Percentiles rank a stretch among this genome's conserved stretches.
phyloP scores from a whole-genome alignment of 805 yeast species.

The Maudiozyma barnettii region DNA sequence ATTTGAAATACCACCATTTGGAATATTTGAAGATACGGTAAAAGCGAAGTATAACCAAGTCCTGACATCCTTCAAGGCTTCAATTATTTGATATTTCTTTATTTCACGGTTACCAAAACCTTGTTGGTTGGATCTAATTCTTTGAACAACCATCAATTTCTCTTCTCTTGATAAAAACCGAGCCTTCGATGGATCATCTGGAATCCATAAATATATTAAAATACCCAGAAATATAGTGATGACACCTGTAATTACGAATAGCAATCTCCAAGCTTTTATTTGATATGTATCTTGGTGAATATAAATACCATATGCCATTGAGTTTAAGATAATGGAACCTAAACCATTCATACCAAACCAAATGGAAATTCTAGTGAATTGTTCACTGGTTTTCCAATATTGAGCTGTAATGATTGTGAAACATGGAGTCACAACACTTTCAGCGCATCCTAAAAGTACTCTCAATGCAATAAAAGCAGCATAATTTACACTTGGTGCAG shows the following conservation, averaged over 20 bases:
- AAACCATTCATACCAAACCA: conserved; percentile 40
- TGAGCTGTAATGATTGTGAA: conserved; percentile 47
- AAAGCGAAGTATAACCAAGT: conserved; percentile 39
- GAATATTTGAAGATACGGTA: conserved; percentile 35
- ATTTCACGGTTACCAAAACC: conserved; percentile 50
- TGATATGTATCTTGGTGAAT: conserved; percentile 31
- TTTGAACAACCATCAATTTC: conserved; percentile 38
- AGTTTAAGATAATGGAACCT: conserved; percentile 41
- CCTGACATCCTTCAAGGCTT: conserved; percentile 41
- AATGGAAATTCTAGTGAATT: conserved; percentile 34
- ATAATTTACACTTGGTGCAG: conserved; percentile 36
- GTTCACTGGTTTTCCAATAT: conserved; percentile 45
- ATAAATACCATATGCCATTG: conserved; percentile 47
- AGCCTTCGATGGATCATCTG: conserved; percentile 45
- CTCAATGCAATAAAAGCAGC: conserved; percentile 41
- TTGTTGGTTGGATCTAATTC: conserved; percentile 45
- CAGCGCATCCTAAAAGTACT: conserved; percentile 42
- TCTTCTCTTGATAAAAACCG: conserved; percentile 37
- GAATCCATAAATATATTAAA: conserved; percentile 40
- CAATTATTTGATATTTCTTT: conserved; percentile 45
- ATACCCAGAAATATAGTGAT: conserved; percentile 46
- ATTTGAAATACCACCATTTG: conserved; percentile 47
- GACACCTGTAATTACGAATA: conserved; percentile 51
- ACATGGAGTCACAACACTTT: conserved; percentile 47
- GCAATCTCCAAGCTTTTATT: conserved; percentile 49